Conservation (phyloP, 768 basidiomycete genomes). For the Auricularia cornea region DNA sequence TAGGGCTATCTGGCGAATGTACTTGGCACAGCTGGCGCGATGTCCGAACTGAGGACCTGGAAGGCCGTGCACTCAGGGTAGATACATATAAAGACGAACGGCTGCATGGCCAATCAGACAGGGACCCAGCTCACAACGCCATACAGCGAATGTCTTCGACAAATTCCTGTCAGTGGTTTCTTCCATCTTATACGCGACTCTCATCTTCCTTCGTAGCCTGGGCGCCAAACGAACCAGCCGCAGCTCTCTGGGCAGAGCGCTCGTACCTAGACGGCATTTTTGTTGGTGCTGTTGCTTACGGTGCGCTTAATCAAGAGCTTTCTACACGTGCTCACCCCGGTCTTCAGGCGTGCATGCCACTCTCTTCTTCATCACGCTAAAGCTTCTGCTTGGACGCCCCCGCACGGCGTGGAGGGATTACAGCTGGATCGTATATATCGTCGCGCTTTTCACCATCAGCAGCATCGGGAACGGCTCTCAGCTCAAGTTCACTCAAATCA, state of each 20-base stretch:
- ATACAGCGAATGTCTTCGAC: too few relatives aligned
- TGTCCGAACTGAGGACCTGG: too few relatives aligned
- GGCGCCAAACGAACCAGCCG: background rate
- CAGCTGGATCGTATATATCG: background rate
- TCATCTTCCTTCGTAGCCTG: too few relatives aligned
- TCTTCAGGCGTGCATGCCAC: background rate
- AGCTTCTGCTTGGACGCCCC: background rate
- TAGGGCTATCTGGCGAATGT: too few relatives aligned
- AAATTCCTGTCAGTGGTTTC: too few relatives aligned
- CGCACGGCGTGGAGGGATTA: background rate
- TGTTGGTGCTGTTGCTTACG: background rate
- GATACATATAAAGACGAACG: too few relatives aligned
- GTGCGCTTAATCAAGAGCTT: background rate
- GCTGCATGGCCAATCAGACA: too few relatives aligned
- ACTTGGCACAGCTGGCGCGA: too few relatives aligned
- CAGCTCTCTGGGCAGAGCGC: background rate
- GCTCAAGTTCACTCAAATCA: conserved; percentile 19
- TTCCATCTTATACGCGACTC: too few relatives aligned
- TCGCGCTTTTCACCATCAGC: conserved; percentile 17
- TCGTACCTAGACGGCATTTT: background rate
- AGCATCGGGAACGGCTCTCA: conserved; percentile 20
- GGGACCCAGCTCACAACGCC: too few relatives aligned
- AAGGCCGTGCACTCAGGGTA: too few relatives aligned
- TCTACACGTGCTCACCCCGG: background rate
- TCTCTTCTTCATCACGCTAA: background rate